These are phyloP conservation scores for Chaetomidium leptoderma DNA, from an alignment of 495 filamentous ascomycete genomes.

Conservation along the genomic window DNA sequence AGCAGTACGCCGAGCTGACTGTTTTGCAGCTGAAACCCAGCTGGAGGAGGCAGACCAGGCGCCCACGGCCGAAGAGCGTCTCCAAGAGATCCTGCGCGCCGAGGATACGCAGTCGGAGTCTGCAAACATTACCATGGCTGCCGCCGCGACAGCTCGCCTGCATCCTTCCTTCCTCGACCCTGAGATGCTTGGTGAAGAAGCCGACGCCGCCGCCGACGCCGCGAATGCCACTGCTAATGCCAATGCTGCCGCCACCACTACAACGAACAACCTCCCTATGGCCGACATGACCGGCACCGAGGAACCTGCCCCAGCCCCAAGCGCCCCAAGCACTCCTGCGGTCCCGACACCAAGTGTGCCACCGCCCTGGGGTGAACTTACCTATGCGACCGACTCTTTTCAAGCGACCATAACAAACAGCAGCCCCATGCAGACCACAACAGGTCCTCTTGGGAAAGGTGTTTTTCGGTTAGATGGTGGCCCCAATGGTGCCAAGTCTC, in stretches of 20 bases:
- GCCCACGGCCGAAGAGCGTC: constrained; percentile 37
- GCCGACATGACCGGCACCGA: constrained; percentile 20
- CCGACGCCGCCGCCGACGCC: constrained; percentile 27
- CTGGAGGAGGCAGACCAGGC: constrained; percentile 19
- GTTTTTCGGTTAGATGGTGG: constrained; percentile 41
- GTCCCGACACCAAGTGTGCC: constrained; percentile 19
- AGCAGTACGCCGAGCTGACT: constrained; percentile 2
- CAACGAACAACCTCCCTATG: constrained; percentile 16
- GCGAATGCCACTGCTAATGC: constrained; percentile 26
- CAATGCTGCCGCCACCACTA: constrained; percentile 17
- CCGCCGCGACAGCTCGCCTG: constrained; percentile 47
- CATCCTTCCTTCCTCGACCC: constrained; percentile 47
- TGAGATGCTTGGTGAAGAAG: constrained; percentile 41
- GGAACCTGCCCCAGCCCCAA: background rate
- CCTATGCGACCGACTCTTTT: constrained; percentile 38
- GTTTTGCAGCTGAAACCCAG: constrained; percentile 7
- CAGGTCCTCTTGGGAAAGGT: constrained; percentile 30
- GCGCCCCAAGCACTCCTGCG: constrained; percentile 4
- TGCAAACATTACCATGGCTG: constrained; percentile 41
- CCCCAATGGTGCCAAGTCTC: constrained; percentile 34
- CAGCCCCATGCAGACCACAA: constrained; percentile 19
- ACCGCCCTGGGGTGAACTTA: constrained; percentile 44
- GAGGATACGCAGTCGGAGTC: constrained; percentile 30
- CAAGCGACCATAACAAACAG: constrained; percentile 17
- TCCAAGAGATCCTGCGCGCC: constrained; percentile 33